Evolutionary conservation across 192 early-diverging fungal genomes (phyloP), one percentile per base, ranked within the genome.

Genomic region (Linnemannia hyalina): DNA sequence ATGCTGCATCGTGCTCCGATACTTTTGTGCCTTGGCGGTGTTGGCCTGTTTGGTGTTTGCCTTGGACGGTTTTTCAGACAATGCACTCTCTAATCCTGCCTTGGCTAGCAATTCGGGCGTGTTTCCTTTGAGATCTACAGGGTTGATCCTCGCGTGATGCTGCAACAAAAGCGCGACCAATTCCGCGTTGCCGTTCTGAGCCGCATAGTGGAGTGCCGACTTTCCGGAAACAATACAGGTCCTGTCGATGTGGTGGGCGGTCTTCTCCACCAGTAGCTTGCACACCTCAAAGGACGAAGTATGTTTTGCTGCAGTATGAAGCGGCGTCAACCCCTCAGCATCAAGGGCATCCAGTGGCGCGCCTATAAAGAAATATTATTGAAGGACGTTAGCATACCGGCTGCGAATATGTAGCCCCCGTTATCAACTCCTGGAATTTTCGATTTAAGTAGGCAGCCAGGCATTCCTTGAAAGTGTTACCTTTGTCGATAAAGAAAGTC

Each of bases 301-400:
- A 65, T 86, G 49, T 41, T 89, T 82, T 20, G 88, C 81, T 55
- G 85, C 88, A 18, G 79, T 87, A 63, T 89, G 88, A n/a, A 89
- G 81, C 15, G 88, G 83, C 3, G 84, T 87, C 29, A 85, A 38
- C 7, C 88, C 88, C 75, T 83, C 69, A 8, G 80, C 71, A 60
- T 89, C 88, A n/a, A 89, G 75, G 69, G 88, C 84, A 74, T 82
- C 84, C 55, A 89, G 52, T 2, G 88, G 83, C 29, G 88, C 84
- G 13, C 88, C 88, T 77, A 46, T 63, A 49, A 52, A 38, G 16
- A 22, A 11, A 35, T 11, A 22, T 46, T 55, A 40, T 23, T 29
- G 13, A 20, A 82, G 46, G 5, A 26, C 42, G 52, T 41, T 23
- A 49, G 41, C 75, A 55, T 41, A 73, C 55, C 8, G n/a, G 16